These are phyloP conservation scores for Penicillium sp. DNA, from an alignment of 2,329 filamentous ascomycete genomes.

Conservation along the genomic window DNA sequence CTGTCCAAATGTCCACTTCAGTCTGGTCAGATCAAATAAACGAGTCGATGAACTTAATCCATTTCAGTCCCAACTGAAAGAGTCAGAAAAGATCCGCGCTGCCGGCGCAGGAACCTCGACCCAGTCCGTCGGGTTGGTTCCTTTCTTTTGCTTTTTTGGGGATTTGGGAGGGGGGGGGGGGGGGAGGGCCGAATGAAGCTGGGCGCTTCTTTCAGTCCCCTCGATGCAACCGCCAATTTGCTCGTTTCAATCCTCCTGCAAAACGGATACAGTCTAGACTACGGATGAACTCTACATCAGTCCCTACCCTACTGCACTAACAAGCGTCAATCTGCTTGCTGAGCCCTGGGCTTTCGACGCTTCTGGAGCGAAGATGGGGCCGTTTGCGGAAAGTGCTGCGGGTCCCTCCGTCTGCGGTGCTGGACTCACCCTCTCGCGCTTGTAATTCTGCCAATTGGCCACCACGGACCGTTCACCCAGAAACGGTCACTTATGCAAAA, in stretches of 20 bases:
- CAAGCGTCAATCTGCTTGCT: not conserved
- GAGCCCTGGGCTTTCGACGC: not conserved
- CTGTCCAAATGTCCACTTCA: not conserved
- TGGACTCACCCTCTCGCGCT: not conserved
- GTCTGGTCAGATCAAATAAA: not conserved
- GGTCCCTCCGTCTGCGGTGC: conserved; percentile 1
- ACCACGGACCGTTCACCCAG: not conserved
- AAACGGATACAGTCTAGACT: not conserved
- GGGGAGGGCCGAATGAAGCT: conserved; percentile 1
- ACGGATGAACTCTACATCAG: not conserved
- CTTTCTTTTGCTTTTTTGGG: not conserved
- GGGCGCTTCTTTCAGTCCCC: not conserved
- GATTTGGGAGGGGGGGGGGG: no score
- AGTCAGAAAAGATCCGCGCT: conserved; percentile 24
- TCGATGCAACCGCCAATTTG: not conserved
- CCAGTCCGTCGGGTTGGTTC: conserved; percentile 33
- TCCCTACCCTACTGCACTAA: not conserved
- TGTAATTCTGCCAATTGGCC: not conserved
- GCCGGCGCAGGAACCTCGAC: conserved; percentile 36
- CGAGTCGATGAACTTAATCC: not conserved
- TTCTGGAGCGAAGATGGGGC: not conserved
- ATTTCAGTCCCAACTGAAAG: conserved; percentile 11
- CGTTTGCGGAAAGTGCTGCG: conserved; percentile 10
- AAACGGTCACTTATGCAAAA: not conserved
- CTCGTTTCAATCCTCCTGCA: not conserved